Evolutionary conservation across 768 basidiomycete genomes (phyloP), one percentile per base, ranked within the genome.

Genomic region (Leccinum longicurvipes): DNA sequence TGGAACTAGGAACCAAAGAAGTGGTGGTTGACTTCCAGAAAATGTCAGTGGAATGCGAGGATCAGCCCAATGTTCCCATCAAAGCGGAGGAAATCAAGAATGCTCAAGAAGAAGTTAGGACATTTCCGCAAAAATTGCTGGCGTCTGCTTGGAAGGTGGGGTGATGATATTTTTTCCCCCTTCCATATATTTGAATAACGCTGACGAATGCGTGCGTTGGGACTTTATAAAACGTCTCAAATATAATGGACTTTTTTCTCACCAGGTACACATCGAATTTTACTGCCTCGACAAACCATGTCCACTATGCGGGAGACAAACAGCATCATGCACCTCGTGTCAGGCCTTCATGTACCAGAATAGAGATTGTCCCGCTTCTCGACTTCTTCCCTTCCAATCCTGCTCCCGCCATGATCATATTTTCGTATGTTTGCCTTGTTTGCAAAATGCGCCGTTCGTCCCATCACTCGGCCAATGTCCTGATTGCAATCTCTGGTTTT

Each of bases 391-490:
- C n/a, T 64, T 56, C 52, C 59, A 32, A 25, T 59, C 62, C 25
- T 66, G 65, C 32, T 59, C 51, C 25, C 45, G 50, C 2, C 65
- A 67, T 24, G 29, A 11, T 6, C 47, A 53, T 17, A 32, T 27
- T 7, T 42, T 53, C 8, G 42, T 47, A 14, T 66, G 63, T 42
- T 46, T 53, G 5, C 21, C 51, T 1, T 64, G 65, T 28, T 10
- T 62, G 24, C 47, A 59, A n/a, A 48, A 5, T n/a, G 46, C 47
- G 4, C 32, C 31, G 19, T 17, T 12, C 3, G 25, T 52, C 1
- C 63, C 60, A 10, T 11, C 31, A 17, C 57, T 67, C 0, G 61
- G 57, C 23, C 47, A 65, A 54, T 67, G 66, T 34, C 66, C 66
- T 17, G 17, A 49, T 12, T 67, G 63, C 50, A 6, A 56, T 24